Percentiles rank a stretch among this genome's conserved stretches.
Conservation (phyloP, 345 rosid genomes). For the Populus pruinosa region DNA sequence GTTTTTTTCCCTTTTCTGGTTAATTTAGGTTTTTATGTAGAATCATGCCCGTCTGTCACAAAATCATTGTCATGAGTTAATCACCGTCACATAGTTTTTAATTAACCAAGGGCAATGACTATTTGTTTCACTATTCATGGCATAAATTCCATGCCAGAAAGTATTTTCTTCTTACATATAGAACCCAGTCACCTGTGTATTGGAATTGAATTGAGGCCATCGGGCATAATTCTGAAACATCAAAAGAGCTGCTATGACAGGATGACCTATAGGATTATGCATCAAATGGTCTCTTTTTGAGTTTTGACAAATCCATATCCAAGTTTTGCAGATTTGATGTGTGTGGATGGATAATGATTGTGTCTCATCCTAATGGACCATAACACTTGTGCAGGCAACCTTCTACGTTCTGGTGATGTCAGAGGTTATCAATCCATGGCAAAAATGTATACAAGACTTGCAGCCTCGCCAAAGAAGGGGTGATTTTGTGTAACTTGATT, state of each 20-base stretch:
- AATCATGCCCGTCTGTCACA: neutral
- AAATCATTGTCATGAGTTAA: neutral
- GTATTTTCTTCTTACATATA: neutral
- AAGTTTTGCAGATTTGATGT: neutral
- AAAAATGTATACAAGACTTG: slow-evolving; percentile 83
- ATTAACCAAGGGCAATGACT: neutral
- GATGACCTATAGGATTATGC: neutral
- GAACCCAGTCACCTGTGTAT: neutral
- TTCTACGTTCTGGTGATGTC: slow-evolving; percentile 80
- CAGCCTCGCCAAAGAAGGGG: slow-evolving; percentile 92
- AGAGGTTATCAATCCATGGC: slow-evolving; percentile 98
- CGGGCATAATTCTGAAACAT: neutral
- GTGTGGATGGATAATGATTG: neutral
- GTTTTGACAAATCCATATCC: neutral
- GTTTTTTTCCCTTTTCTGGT: neutral
- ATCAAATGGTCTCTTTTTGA: neutral
- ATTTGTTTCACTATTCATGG: neutral
- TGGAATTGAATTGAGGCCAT: neutral
- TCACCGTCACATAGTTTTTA: neutral
- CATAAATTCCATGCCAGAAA: neutral
- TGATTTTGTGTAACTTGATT: slow-evolving; percentile 22
- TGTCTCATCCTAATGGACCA: neutral
- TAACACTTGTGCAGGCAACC: slow-evolving; percentile 56
- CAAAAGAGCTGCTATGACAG: neutral
- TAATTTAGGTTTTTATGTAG: neutral